Percentiles rank a stretch among this genome's conserved stretches.
phyloP scores from a whole-genome alignment of 208 protist genomes.

The Kentomonas sorsogonicus region DNA sequence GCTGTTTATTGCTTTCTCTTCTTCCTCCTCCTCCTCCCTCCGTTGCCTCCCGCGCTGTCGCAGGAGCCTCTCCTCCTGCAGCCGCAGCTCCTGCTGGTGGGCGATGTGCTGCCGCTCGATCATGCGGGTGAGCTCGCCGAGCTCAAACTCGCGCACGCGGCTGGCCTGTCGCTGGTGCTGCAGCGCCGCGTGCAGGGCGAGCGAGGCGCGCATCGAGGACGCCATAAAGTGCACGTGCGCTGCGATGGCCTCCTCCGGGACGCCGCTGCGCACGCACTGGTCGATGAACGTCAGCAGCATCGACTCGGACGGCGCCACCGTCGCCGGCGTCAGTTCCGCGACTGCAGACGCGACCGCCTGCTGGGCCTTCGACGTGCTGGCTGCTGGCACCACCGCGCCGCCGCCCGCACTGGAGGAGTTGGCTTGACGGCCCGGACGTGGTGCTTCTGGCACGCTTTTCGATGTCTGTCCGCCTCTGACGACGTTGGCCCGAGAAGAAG shows the following conservation, averaged over 20 bases:
- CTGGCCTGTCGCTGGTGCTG: conserved; percentile 50
- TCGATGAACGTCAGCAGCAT: conserved; percentile 69
- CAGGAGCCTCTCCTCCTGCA: not conserved
- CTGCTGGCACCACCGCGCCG: too few relatives aligned
- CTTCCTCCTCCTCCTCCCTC: not conserved
- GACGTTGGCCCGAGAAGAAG: too few relatives aligned
- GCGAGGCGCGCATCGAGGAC: conserved; percentile 59
- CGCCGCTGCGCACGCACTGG: conserved; percentile 34
- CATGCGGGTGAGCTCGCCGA: conserved; percentile 42
- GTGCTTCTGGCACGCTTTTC: too few relatives aligned
- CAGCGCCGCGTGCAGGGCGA: conserved; percentile 50
- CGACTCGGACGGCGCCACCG: not conserved
- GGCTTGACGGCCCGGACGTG: too few relatives aligned
- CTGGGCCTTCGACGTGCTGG: too few relatives aligned
- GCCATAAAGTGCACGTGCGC: conserved; percentile 75
- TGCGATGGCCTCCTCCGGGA: conserved; percentile 67
- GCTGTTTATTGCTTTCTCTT: not conserved
- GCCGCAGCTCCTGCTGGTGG: not conserved
- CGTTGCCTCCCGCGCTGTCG: not conserved
- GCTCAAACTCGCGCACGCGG: conserved; percentile 48
- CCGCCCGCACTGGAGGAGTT: too few relatives aligned
- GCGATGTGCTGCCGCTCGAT: conserved; percentile 37
- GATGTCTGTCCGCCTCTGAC: too few relatives aligned
- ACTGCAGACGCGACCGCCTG: too few relatives aligned
- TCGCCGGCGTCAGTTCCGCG: not conserved